Percentiles rank a stretch among this genome's conserved stretches.
phyloP scores from a whole-genome alignment of 192 early-diverging fungal genomes.

The Coemansia sp. region DNA sequence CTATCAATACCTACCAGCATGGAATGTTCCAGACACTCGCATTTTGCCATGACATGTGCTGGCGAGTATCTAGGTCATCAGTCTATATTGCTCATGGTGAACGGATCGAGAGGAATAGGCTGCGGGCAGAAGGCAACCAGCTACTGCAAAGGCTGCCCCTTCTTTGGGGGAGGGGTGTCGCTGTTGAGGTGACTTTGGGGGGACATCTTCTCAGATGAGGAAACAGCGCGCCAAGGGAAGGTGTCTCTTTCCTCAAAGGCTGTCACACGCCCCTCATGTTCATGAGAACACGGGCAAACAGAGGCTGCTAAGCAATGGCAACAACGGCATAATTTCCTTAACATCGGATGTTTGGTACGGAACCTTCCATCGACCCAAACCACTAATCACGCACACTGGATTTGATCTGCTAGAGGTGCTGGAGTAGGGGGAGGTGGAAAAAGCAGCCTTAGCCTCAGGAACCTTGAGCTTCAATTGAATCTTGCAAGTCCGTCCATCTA shows the following conservation, averaged over 20 bases:
- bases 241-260: neutral
- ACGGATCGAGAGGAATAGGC: neutral
- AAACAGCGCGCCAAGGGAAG: neutral
- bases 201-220: neutral
- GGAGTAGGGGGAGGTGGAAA: neutral
- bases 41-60: neutral
- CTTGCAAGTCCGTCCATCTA: neutral
- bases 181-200: neutral
- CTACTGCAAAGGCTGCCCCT: neutral
- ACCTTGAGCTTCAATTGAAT: neutral
- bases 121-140: neutral
- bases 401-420: neutral
- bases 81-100: neutral
- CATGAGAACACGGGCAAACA: neutral
- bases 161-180: too few species aligned
- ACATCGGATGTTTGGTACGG: slow-evolving; percentile 7
- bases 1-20: neutral
- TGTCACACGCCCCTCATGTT: neutral
- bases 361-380: slow-evolving; percentile 15
- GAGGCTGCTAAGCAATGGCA: neutral
- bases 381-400: neutral
- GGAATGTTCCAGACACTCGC: neutral
- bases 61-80: neutral
- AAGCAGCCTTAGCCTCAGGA: neutral
- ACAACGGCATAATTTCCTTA: neutral